Base-by-base conservation (phyloP, 106 monocot species). In the Allium cepa region DNA sequence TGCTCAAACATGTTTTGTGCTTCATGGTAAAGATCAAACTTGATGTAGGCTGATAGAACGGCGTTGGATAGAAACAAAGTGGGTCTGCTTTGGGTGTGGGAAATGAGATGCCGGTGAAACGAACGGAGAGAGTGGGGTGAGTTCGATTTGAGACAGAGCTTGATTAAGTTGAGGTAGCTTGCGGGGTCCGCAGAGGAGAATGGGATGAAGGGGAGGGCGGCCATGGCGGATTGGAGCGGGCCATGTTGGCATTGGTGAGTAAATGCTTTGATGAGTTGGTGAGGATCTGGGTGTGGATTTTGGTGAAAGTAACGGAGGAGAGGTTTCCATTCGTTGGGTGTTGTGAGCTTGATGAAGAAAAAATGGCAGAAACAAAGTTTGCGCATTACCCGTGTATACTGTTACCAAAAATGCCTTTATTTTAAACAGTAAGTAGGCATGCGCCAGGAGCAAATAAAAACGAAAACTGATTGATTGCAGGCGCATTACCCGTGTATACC, bases 41-140 rank as follows among this genome's bases (percentile, higher is more conserved):
- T 83, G 9, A 82, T 59, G 71, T 84, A 88, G 81, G 84, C 79
- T 0, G 59, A 57, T 2, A 93, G 52, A 53, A 93, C 66, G 15
- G 81, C 58, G 64, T 93, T 93, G 70, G 58, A 66, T 15, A 88
- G 70, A 69, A 93, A 93, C 17, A 83, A 65, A 9, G 63, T 46
- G 1, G 79, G 83, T 0, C 75, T 76, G 49, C 4, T 17, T 6
- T 46, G 56, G 22, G 56, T 59, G 56, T 9, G 63, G 13, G 72
- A 60, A 9, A 26, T 49, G 52, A 93, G 79, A 64, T 93, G 88
- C 56, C 67, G 75, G 59, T 93, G 88, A 62, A 88, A 45, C 17
- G 26, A 51, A 46, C 86, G 74, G 57, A 78, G 86, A 2, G 79
- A 49, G n/a, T 63, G 60, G 15, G 70, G 49, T 8, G 76, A 66